Evolutionary conservation across 345 rosid species (phyloP).

Genomic region (Garcia nutans): DNA sequence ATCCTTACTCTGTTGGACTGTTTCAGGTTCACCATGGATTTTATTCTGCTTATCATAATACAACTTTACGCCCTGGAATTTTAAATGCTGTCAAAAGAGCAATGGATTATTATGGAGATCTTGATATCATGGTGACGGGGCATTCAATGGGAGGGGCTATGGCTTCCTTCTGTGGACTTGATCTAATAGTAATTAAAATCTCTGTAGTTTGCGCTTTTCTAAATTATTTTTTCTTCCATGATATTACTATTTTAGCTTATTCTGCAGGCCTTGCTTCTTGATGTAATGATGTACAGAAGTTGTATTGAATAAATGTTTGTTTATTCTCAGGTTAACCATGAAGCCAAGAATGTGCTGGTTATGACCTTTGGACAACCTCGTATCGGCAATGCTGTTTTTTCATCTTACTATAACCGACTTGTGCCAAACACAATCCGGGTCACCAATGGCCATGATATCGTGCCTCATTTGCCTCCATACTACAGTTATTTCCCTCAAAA

Average conservation of each 20-base stretch:
- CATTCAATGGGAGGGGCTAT: conserved; percentile 99
- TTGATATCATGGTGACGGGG: conserved; percentile 75
- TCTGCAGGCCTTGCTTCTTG: not conserved
- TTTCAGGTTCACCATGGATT: conserved; percentile 92
- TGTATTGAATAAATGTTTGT: conserved; percentile 4
- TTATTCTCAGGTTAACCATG: conserved; percentile 61
- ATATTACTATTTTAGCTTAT: not conserved
- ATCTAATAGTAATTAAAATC: conserved; percentile 54
- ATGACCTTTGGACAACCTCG: conserved; percentile 98
- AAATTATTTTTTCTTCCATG: conserved; percentile 2
- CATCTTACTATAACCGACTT: conserved; percentile 60
- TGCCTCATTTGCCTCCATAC: conserved; percentile 95
- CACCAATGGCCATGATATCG: conserved; percentile 76
- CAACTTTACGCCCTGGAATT: conserved; percentile 80
- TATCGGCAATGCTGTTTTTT: conserved; percentile 83
- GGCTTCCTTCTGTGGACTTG: conserved; percentile 89
- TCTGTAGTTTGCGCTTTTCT: conserved; percentile 3
- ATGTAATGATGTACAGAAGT: not conserved
- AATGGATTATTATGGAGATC: conserved; percentile 58
- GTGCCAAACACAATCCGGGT: conserved; percentile 79
- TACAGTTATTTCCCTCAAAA: conserved; percentile 62
- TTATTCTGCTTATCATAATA: conserved; percentile 86
- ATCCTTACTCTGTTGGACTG: not conserved
- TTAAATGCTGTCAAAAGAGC: conserved; percentile 59
- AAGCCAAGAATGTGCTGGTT: conserved; percentile 60